Base-by-base conservation (phyloP, 2,329 filamentous ascomycete genomes). In the Xylaria sp. region DNA sequence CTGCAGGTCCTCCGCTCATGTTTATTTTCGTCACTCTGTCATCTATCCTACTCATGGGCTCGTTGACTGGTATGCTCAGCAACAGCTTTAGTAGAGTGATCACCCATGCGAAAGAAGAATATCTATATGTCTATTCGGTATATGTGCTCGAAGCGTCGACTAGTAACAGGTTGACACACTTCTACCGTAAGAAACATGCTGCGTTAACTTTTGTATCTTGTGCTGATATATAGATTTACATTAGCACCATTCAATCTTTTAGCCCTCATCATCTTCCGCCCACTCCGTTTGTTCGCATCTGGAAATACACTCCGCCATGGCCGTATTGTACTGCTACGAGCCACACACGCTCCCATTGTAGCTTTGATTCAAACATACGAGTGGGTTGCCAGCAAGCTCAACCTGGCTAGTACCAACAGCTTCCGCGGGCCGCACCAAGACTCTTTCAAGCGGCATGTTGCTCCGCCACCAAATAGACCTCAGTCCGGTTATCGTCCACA, bases 1-100 rank as follows among this genome's bases (percentile, higher is more conserved):
- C 28, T 28, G 13, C 31, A 79, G 78, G 88, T 18, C 88, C 87
- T 31, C 87, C 88, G 5, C 80, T 90, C 64, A 89, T 90, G 87
- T 85, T 94, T 71, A 84, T 94, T 58, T 95, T 95, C 80, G 88
- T 95, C 71, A 91, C 87, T 28, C 83, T 95, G 76, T 93, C 91
- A 52, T 92, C 92, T 67, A 93, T 95, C 74, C 84, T 96, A 8
- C 85, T 96, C 39, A 91, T 93, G 81, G 93, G 92, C 59, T 92
- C 91, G 23, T 82, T 94, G 72, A 94, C 93, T 46, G 91, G 90
- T 84, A 90, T 94, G 82, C 84, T 94, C 67, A 92, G 90, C 75
- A 94, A 93, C 82, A 92, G 89, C 77, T 90, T 94, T 80, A 88
- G 86, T 18, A 85, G 88, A 62, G 86, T 90, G 74, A 90, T 90